These are phyloP conservation scores for Sporothrix luriei DNA, from an alignment of 2,329 filamentous ascomycete genomes.

Conservation along the genomic window DNA sequence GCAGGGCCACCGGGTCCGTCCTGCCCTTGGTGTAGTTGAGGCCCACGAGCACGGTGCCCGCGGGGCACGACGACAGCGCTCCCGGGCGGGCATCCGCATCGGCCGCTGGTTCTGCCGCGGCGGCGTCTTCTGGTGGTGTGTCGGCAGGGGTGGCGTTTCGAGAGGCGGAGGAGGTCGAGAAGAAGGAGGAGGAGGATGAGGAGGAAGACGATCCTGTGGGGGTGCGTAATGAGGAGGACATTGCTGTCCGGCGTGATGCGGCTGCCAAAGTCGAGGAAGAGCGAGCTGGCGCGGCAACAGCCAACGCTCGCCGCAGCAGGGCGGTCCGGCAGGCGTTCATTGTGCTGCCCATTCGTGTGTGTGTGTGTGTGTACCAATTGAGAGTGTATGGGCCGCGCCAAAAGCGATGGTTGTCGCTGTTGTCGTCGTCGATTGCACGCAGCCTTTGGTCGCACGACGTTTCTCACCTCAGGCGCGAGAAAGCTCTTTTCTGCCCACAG, in stretches of 20 bases:
- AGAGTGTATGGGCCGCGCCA: neutral
- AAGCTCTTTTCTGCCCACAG: constrained; percentile 24
- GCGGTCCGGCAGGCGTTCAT: constrained; percentile 54
- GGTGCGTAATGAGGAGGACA: constrained; percentile 9
- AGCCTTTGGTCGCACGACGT: constrained; percentile 10
- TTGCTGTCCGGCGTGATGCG: constrained; percentile 29
- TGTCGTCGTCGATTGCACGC: neutral
- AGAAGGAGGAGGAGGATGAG: constrained; percentile 42
- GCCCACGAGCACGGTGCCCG: constrained; percentile 71
- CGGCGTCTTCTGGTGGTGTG: constrained; percentile 37
- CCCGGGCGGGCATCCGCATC: constrained; percentile 39
- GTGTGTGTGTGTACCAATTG: neutral
- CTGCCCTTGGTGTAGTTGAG: constrained; percentile 77
- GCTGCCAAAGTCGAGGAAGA: constrained; percentile 42
- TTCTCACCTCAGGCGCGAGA: constrained; percentile 7
- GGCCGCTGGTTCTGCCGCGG: constrained; percentile 29
- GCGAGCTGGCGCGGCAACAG: constrained; percentile 39
- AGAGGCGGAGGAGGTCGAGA: constrained; percentile 38
- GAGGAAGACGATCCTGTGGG: constrained; percentile 44
- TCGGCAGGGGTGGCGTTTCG: constrained; percentile 31
- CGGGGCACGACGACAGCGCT: constrained; percentile 57
- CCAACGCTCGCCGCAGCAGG: constrained; percentile 54
- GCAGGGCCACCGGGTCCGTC: constrained; percentile 70
- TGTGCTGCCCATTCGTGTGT: constrained; percentile 34
- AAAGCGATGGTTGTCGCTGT: neutral